phyloP scores from a whole-genome alignment of 2,329 filamentous ascomycete species.

The Lasiodiplodia gonubiensis region DNA sequence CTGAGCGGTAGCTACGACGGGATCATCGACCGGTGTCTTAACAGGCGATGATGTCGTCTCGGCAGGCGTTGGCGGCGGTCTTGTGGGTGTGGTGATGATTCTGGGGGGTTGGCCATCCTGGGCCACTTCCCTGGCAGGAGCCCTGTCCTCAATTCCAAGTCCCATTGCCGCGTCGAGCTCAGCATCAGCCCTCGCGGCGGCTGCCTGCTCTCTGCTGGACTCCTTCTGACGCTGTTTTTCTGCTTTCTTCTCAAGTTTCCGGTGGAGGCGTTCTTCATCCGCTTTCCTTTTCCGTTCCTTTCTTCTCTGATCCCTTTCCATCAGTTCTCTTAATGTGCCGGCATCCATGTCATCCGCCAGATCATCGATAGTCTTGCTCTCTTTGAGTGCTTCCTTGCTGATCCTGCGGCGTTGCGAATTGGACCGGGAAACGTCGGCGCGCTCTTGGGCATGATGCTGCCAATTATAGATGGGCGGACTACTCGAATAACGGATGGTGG shows the following conservation, averaged over 20 bases:
- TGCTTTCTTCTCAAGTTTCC: constrained; percentile 67
- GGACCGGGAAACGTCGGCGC: constrained; percentile 51
- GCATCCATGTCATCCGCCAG: constrained; percentile 87
- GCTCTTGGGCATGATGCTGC: constrained; percentile 38
- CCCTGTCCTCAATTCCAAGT: constrained; percentile 62
- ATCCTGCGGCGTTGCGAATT: constrained; percentile 57
- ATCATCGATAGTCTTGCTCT: constrained; percentile 65
- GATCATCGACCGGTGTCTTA: constrained; percentile 52
- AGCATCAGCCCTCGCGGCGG: constrained; percentile 51
- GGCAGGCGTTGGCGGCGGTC: constrained; percentile 1
- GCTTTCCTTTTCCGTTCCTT: constrained; percentile 73
- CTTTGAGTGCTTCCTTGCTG: constrained; percentile 62
- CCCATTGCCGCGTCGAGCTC: constrained; percentile 45
- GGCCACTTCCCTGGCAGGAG: not conserved
- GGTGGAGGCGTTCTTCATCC: constrained; percentile 71
- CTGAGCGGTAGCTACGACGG: constrained; percentile 56
- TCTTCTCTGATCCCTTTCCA: constrained; percentile 86
- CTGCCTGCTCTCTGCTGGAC: constrained; percentile 62
- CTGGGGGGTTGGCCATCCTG: constrained; percentile 6
- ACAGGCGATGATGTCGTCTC: constrained; percentile 31
- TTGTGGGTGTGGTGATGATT: constrained; percentile 2
- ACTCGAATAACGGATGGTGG: constrained; percentile 72
- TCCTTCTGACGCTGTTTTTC: constrained; percentile 66
- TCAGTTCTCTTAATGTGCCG: constrained; percentile 80
- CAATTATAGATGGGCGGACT: constrained; percentile 32